Conservation (phyloP, 306 rosid genomes). For the Cyamopsis tetragonoloba region DNA sequence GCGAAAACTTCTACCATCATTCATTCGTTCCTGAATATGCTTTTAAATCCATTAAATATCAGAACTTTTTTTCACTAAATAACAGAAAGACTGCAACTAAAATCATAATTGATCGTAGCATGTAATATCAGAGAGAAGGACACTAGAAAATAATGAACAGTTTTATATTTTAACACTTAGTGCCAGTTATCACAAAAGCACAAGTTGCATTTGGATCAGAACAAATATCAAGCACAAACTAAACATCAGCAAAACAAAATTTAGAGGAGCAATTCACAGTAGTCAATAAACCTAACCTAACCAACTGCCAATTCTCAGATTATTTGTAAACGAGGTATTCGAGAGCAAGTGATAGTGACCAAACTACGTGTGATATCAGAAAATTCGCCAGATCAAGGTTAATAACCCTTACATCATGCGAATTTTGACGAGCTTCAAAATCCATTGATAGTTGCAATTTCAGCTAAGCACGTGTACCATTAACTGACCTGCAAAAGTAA, state of each 20-base stretch:
- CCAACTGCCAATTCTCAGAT: neutral
- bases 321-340: neutral
- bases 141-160: neutral
- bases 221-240: neutral
- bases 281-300: constrained; percentile 5
- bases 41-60: constrained; percentile 24
- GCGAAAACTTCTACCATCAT: constrained; percentile 60
- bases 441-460: constrained; percentile 31
- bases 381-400: constrained; percentile 9
- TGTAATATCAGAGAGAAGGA: neutral
- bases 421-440: constrained; percentile 22
- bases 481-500: constrained; percentile 31
- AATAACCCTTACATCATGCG: constrained; percentile 49
- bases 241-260: neutral
- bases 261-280: neutral
- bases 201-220: constrained; percentile 4
- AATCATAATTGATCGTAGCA: neutral
- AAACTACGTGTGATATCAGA: neutral
- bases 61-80: neutral
- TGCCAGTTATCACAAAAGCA: neutral
- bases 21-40: constrained; percentile 52
- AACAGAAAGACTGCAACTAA: neutral
- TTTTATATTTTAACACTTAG: neutral
- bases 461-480: constrained; percentile 10
- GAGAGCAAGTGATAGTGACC: neutral